These are phyloP conservation scores for Pyrenula massariospora DNA, from an alignment of 495 filamentous ascomycete species.

Conservation along the genomic window DNA sequence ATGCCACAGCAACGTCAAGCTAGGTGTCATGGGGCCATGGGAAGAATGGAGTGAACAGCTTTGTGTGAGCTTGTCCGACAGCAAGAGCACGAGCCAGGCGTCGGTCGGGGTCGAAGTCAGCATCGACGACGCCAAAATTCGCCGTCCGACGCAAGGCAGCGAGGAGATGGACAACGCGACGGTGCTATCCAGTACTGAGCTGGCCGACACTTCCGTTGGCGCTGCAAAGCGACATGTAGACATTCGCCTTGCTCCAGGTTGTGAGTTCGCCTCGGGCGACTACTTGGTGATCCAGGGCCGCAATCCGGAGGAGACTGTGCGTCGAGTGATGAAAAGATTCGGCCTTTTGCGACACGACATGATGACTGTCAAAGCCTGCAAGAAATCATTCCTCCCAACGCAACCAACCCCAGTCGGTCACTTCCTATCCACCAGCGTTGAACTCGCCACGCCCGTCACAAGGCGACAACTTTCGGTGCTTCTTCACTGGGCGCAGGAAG, in stretches of 20 bases:
- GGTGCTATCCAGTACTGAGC: neutral
- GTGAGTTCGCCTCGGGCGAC: conserved; percentile 62
- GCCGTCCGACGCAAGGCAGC: neutral
- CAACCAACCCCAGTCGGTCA: conserved; percentile 43
- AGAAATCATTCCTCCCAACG: neutral
- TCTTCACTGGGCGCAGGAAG: conserved; percentile 22
- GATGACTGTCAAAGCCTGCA: conserved; percentile 23
- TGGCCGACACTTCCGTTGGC: conserved; percentile 18
- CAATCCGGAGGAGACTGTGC: conserved; percentile 48
- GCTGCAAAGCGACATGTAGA: conserved; percentile 54
- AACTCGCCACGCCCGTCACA: conserved; percentile 59
- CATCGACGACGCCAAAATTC: neutral
- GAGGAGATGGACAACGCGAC: neutral
- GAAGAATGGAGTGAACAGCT: conserved; percentile 21
- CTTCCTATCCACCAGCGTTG: conserved; percentile 58
- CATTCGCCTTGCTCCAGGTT: conserved; percentile 51
- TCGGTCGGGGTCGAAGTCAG: neutral
- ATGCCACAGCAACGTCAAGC: conserved; percentile 34
- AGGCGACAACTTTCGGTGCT: conserved; percentile 34
- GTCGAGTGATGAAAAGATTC: conserved; percentile 39
- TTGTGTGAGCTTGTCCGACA: neutral
- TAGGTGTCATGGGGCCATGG: conserved; percentile 7
- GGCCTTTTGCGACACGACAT: conserved; percentile 50
- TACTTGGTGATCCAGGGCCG: conserved; percentile 64
- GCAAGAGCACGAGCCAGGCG: neutral